phyloP scores from a whole-genome alignment of 495 filamentous ascomycete species.

The Podospora didyma region DNA sequence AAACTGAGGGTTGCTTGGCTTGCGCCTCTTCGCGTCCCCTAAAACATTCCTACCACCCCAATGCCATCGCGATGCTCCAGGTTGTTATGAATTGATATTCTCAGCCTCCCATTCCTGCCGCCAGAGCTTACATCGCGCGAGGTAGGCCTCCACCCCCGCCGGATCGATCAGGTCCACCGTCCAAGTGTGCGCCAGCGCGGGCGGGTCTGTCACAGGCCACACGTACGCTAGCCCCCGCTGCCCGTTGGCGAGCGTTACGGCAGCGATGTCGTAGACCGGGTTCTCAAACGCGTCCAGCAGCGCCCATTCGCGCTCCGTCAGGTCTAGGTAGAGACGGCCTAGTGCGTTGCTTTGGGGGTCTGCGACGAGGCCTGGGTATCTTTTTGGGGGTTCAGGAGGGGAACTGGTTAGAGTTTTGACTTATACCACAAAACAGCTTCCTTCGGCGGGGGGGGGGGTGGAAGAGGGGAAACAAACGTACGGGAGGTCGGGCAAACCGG shows the following conservation, averaged over 20 bases:
- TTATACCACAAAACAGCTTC: no score
- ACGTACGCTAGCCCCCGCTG: conserved; percentile 5
- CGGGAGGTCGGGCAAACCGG: conserved; percentile 9
- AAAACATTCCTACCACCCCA: no score
- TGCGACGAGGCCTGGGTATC: conserved; percentile 11
- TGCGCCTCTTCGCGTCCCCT: no score
- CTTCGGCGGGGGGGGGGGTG: neutral
- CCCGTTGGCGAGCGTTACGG: conserved; percentile 2
- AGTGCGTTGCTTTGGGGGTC: neutral
- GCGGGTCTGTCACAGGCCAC: conserved; percentile 6
- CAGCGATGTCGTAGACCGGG: conserved; percentile 1
- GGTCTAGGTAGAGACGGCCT: conserved; percentile 6
- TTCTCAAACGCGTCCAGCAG: conserved; percentile 11
- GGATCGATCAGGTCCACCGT: neutral
- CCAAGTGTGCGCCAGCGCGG: conserved; percentile 7
- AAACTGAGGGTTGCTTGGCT: no score
- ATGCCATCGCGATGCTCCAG: no score
- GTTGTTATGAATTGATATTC: no score
- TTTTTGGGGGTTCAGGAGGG: conserved; percentile 1
- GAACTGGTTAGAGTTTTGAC: no score
- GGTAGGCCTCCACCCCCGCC: neutral
- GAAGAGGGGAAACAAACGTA: neutral
- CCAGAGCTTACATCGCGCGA: neutral
- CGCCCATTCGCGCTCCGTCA: conserved; percentile 2
- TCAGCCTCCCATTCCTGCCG: conserved; percentile 11